Conservation (phyloP, 108 stramenopile genomes). For the Aurantiochytrium sp. region DNA sequence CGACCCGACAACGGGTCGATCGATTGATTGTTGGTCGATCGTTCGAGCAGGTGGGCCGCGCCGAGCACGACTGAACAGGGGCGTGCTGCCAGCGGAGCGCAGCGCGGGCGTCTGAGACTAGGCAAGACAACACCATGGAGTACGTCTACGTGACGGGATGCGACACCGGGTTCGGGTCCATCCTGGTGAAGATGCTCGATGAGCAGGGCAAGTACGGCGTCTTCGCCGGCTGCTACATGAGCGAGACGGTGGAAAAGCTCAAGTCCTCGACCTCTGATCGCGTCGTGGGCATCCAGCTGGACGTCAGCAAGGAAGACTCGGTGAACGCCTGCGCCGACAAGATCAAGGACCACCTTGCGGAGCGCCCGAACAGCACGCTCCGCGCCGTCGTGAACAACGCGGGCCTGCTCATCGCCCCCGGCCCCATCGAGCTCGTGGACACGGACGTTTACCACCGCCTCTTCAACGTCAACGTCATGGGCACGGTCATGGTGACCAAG, state of each 20-base stretch:
- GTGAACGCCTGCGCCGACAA: background rate
- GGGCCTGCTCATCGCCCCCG: background rate
- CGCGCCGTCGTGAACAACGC: background rate
- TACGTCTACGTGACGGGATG: background rate
- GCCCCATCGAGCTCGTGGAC: background rate
- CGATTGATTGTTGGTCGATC: too few species aligned
- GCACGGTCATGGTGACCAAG: conserved; percentile 23
- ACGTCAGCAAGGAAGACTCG: background rate
- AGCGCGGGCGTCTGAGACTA: too few species aligned
- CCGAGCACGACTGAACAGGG: background rate
- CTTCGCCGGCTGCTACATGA: background rate
- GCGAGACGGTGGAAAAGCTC: background rate
- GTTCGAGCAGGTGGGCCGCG: too few species aligned
- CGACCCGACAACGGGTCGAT: too few species aligned
- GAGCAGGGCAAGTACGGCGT: background rate
- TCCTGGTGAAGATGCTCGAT: conserved; percentile 9
- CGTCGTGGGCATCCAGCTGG: background rate
- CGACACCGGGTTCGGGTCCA: conserved; percentile 1
- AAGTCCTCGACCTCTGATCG: background rate
- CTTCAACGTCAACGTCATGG: background rate
- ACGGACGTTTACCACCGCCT: background rate
- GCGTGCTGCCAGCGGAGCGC: too few species aligned
- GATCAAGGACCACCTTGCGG: background rate
- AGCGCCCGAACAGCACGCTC: background rate
- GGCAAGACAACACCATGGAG: background rate